Base-by-base conservation (phyloP, 2,329 filamentous ascomycete species). In the Penicillium aurantiogriseum region DNA sequence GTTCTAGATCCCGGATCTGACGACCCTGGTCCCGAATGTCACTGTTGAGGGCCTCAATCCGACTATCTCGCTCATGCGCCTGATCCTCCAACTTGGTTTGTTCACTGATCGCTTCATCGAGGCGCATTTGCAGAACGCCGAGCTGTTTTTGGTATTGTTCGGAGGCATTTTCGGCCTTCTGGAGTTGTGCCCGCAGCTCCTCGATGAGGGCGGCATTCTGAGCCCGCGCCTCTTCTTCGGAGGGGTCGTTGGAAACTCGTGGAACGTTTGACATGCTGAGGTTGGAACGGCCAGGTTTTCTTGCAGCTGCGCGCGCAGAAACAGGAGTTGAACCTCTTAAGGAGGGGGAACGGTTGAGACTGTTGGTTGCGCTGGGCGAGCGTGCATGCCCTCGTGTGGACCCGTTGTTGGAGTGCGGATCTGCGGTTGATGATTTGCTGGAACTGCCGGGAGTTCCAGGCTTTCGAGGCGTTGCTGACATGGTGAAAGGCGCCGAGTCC, bases 1-100 rank as follows among this genome's bases (percentile, higher is more conserved):
- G 87, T 75, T 97, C 92, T 79, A 97, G 87, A 74, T 99, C 94
- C 63, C 93, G 86, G 70, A 91, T 90, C 75, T 95, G 89, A 62
- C 92, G 85, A 31, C 88, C 85, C 54, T 88, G 83, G 66, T 97
- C 92, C 67, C 90, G 86, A 77, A 94, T 92, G 69, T 96, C 91
- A 68, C 90, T 92, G 69, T 87, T 86, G 53, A 97, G 81, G 8
- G 84, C 80, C 74, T 96, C 92, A 57, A 93, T 84, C 69, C 88
- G 87, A 74, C 93, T 90, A 60, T 94, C 92, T 69, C 86, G 87
- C 75, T 96, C 92, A 72, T 97, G 92, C 45, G 89, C 82, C 62
- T 86, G 87, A 73, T 97, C 93, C 74, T 99, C 94, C 36, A 97
- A 79, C 76, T 89, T 91, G 52, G 85, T 85, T 69, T 96, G 92